Base-by-base conservation (phyloP, 2,329 filamentous ascomycete genomes). In the Cryphonectria parasitica region DNA sequence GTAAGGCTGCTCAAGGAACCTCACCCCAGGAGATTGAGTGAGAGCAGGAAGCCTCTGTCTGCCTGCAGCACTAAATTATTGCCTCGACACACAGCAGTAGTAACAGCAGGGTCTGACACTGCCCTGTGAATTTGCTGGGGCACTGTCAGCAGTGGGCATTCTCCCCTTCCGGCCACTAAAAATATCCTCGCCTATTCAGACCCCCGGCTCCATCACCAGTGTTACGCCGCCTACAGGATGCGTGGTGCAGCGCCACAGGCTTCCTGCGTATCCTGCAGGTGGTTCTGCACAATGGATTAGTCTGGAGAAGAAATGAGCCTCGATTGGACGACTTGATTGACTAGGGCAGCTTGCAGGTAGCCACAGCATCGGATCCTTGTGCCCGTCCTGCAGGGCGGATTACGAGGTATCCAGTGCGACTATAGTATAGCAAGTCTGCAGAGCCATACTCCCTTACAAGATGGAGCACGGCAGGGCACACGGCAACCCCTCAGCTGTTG, bases 191-290 rank as follows among this genome's bases (percentile, higher is more conserved):
- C 34, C 19, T 39, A 17, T 31, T 39, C 43, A 45, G n/a, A 28
- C 43, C 22, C 39, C 36, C 7, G 22, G 31, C 61, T 45, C 61
- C 61, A 43, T 64, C 34, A 19, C 22, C 39, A 13, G 25, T 43
- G 61, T 45, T 64, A 64, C 61, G 39, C 67, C 69, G 64, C 61
- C 61, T 71, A 68, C 68, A 72, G 70, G 65, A 66, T 54, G 13
- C 60, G 61, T 43, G 36, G 45, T 62, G 64, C 68, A 67, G 43
- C 63, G 39, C 68, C 52, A 43, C 60, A 62, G 34, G 19, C 31
- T 39, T 41, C 60, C 60, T 62, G 31, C 58, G 25, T 17, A 25
- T 56, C 25, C 52, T 56, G 52, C 52, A 56, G n/a, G 17, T 31
- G 52, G 52, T 6, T 49, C n/a, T 31, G 54, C 54, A 58, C 5